These are phyloP conservation scores for Penicillium mononematosum DNA, from an alignment of 495 filamentous ascomycete species.

Conservation along the genomic window DNA sequence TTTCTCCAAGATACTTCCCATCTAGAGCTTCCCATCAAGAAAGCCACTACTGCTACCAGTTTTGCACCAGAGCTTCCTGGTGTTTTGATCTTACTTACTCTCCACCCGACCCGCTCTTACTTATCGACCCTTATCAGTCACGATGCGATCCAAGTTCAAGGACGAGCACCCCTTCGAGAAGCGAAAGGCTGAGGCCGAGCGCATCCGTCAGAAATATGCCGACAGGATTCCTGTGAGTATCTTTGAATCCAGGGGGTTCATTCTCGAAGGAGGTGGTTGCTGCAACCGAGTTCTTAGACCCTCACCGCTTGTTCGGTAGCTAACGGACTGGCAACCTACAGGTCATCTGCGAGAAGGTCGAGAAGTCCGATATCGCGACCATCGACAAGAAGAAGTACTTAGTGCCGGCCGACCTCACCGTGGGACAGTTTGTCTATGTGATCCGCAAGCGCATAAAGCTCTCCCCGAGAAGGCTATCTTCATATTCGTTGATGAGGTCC, in stretches of 20 bases:
- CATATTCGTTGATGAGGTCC: constrained; percentile 99
- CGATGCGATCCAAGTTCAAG: constrained; percentile 98
- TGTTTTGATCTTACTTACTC: constrained; percentile 8
- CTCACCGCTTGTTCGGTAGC: constrained; percentile 45
- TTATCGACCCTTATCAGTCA: constrained; percentile 44
- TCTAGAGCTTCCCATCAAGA: neutral
- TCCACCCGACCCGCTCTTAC: constrained; percentile 29
- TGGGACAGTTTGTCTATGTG: constrained; percentile 99
- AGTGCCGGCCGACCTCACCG: constrained; percentile 94
- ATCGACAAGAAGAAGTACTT: constrained; percentile 99
- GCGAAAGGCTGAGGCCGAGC: constrained; percentile 96
- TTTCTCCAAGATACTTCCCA: constrained; percentile 12
- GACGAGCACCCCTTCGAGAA: constrained; percentile 99
- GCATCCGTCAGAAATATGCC: constrained; percentile 97
- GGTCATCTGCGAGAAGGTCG: constrained; percentile 99
- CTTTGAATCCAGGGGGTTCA: neutral
- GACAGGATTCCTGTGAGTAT: constrained; percentile 94
- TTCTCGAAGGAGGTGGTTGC: neutral
- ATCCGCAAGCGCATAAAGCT: constrained; percentile 99
- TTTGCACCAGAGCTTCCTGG: constrained; percentile 9
- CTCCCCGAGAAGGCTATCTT: constrained; percentile 99
- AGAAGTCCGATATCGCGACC: constrained; percentile 98
- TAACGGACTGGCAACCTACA: constrained; percentile 40
- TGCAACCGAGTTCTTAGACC: constrained; percentile 2
- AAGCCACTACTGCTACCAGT: constrained; percentile 9